These are phyloP conservation scores for Metschnikowia arizonensis DNA, from an alignment of 805 yeast species.

Conservation along the genomic window DNA sequence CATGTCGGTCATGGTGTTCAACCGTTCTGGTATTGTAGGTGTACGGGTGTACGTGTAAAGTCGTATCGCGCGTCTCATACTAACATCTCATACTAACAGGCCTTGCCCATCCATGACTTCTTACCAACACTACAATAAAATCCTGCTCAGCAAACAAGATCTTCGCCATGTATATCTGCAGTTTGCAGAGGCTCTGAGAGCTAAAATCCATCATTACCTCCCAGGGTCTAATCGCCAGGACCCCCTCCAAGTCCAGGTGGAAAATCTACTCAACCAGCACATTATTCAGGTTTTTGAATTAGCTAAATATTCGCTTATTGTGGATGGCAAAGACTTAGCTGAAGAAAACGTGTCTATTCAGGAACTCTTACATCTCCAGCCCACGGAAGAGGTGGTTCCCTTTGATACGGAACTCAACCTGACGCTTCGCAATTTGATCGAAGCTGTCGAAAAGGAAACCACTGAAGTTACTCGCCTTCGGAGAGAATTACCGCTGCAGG, in stretches of 20 bases:
- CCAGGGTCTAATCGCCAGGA: constrained; percentile 41
- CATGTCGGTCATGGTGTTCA: too few species aligned
- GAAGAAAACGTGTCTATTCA: constrained; percentile 18
- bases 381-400: constrained; percentile 54
- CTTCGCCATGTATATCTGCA: constrained; percentile 45
- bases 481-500: constrained; percentile 45
- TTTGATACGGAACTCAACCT: constrained; percentile 65
- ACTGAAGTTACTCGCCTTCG: constrained; percentile 54
- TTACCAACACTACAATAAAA: constrained; percentile 32
- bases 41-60: too few species aligned
- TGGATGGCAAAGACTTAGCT: constrained; percentile 51
- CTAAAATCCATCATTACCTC: constrained; percentile 47
- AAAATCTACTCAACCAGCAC: constrained; percentile 41
- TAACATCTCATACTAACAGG: not conserved
- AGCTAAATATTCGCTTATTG: constrained; percentile 50
- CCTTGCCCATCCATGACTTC: constrained; percentile 17
- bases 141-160: constrained; percentile 51
- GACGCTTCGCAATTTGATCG: constrained; percentile 51
- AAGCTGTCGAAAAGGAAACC: constrained; percentile 59
- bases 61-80: too few species aligned
- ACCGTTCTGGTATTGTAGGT: too few species aligned
- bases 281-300: constrained; percentile 53
- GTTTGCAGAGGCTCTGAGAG: constrained; percentile 38
- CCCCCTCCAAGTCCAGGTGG: constrained; percentile 44
- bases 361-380: constrained; percentile 26